phyloP scores from a whole-genome alignment of 164 flowering plant genomes.

The Stephania japonica region DNA sequence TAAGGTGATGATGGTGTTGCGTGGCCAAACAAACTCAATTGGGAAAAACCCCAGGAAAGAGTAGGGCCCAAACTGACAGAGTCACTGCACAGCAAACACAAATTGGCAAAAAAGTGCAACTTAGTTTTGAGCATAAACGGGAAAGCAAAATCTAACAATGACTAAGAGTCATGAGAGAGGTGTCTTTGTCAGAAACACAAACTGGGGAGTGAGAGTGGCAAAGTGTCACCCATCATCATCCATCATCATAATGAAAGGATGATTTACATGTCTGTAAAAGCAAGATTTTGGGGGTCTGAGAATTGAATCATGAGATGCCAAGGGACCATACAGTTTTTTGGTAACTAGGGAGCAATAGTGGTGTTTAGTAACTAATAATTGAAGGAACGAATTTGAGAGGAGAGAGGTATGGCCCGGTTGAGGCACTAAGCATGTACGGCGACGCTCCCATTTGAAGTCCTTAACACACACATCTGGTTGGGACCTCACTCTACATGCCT shows the following conservation, averaged over 20 bases:
- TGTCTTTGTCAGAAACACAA: background rate
- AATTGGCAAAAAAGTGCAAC: background rate
- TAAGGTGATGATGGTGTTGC: too few relatives aligned
- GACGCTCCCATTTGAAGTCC: conserved; percentile 1
- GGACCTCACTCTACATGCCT: background rate
- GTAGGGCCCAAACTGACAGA: background rate
- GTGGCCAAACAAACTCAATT: too few relatives aligned
- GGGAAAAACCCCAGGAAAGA: background rate
- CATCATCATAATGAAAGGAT: conserved; percentile 1
- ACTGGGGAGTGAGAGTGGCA: background rate
- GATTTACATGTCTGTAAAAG: conserved; percentile 1
- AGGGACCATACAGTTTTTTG: background rate
- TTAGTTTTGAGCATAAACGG: background rate
- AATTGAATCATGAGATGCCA: background rate
- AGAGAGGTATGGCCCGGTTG: background rate
- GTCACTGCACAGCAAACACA: background rate
- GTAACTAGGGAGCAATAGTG: background rate
- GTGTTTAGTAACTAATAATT: background rate
- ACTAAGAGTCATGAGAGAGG: background rate
- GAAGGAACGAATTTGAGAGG: background rate
- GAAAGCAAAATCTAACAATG: background rate
- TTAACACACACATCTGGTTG: background rate
- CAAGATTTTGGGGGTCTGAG: background rate
- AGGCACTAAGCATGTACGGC: conserved; percentile 1
- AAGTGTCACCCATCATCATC: background rate